A percentile compares a stretch with the other conserved stretches of the same genome.
Conservation (phyloP, 495 filamentous ascomycete species). For the Amphirosellinia nigrospora region DNA sequence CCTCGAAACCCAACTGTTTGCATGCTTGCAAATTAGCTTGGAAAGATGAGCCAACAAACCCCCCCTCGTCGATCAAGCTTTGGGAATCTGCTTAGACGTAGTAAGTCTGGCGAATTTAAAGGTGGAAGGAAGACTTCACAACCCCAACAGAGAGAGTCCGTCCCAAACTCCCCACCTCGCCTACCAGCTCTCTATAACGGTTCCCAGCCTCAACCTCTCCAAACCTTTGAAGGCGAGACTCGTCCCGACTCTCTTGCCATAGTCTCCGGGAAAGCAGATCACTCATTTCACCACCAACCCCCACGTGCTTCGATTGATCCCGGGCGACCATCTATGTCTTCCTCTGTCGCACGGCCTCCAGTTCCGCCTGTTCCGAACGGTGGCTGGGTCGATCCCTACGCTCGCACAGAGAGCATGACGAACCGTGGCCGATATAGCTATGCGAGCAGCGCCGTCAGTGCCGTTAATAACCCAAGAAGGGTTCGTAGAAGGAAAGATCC, state of each 20-base stretch:
- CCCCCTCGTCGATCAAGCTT: constrained; percentile 59
- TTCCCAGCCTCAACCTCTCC: constrained; percentile 64
- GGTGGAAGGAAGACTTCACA: constrained; percentile 71
- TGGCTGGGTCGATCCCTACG: constrained; percentile 72
- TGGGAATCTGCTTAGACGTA: constrained; percentile 76
- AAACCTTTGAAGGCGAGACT: constrained; percentile 73
- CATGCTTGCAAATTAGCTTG: constrained; percentile 31
- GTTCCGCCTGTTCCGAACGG: constrained; percentile 62
- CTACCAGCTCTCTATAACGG: constrained; percentile 76
- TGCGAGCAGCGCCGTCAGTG: constrained; percentile 88
- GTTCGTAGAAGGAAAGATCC: constrained; percentile 95
- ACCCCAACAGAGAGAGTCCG: constrained; percentile 67
- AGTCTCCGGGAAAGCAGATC: constrained; percentile 58
- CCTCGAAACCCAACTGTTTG: constrained; percentile 20
- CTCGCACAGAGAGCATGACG: constrained; percentile 91
- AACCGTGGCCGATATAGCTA: constrained; percentile 97
- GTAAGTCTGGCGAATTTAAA: constrained; percentile 76
- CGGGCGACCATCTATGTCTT: constrained; percentile 53
- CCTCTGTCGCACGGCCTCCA: constrained; percentile 44
- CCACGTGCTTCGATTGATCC: constrained; percentile 39
- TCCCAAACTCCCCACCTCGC: constrained; percentile 75
- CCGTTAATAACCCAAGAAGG: constrained; percentile 91
- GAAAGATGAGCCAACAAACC: constrained; percentile 48
- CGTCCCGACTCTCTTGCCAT: constrained; percentile 71
- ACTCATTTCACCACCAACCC: constrained; percentile 43